A percentile compares a stretch with the other conserved stretches of the same genome.
phyloP scores from a whole-genome alignment of 495 filamentous ascomycete genomes.

The Daldinia grandis region DNA sequence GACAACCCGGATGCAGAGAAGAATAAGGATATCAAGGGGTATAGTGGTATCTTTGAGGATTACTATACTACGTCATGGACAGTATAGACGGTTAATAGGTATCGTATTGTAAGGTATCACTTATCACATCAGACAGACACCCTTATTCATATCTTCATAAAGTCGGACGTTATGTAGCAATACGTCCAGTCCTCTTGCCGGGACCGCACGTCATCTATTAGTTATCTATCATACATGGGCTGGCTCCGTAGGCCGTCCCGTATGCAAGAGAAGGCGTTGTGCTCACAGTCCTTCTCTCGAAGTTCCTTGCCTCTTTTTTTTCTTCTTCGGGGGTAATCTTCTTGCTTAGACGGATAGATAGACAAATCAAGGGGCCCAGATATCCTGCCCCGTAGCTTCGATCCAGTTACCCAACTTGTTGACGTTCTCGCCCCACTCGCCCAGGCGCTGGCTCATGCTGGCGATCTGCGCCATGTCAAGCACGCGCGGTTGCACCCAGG shows the following conservation, averaged over 20 bases:
- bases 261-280: conserved; percentile 3
- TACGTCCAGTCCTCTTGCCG: conserved; percentile 7
- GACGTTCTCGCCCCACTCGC: conserved; percentile 95
- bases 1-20: background rate
- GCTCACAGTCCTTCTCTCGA: background rate
- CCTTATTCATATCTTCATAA: background rate
- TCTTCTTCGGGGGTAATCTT: background rate
- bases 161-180: conserved; percentile 4
- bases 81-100: background rate
- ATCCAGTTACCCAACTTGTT: conserved; percentile 96
- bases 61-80: background rate
- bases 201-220: conserved; percentile 33
- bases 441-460: conserved; percentile 85
- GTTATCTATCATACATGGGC: conserved; percentile 37
- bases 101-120: background rate
- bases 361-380: conserved; percentile 76
- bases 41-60: background rate
- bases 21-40: background rate
- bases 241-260: conserved; percentile 4
- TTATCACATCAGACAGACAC: background rate
- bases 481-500: conserved; percentile 99
- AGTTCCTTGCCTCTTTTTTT: background rate
- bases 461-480: conserved; percentile 95
- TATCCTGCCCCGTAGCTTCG: conserved; percentile 85
- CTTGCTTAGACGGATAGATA: background rate